Evolutionary conservation across 495 filamentous ascomycete species (phyloP).

Genomic region (Aspergillus funiculosus): DNA sequence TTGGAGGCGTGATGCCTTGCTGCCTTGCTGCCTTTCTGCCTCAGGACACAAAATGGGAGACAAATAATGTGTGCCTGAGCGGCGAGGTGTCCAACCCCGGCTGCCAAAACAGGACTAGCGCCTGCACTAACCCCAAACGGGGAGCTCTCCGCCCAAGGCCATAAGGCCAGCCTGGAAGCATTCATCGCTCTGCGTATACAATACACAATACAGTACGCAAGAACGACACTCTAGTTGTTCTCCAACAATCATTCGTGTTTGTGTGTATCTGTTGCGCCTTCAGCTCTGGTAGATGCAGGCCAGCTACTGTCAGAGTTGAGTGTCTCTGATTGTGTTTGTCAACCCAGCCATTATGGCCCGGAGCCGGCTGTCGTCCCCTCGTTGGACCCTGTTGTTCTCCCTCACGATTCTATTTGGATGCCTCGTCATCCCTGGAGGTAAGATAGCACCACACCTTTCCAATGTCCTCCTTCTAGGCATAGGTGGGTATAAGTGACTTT

Average conservation of each 20-base stretch:
- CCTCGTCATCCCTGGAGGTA: slow-evolving; percentile 37
- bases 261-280: slow-evolving; percentile 16
- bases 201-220: too few species aligned
- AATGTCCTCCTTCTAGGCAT: too few species aligned
- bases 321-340: slow-evolving; percentile 31
- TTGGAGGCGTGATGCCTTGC: slow-evolving; percentile 11
- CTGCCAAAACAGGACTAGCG: slow-evolving; percentile 15
- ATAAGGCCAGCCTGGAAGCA: slow-evolving; percentile 40
- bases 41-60: background rate
- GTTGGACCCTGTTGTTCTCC: slow-evolving; percentile 51
- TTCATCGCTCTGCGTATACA: background rate
- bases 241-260: too few species aligned
- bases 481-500: background rate
- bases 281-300: slow-evolving; percentile 35
- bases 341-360: slow-evolving; percentile 31
- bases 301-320: slow-evolving; percentile 32
- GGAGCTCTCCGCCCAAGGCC: slow-evolving; percentile 26
- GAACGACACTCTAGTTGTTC: too few species aligned
- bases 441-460: too few species aligned
- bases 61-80: slow-evolving; percentile 3
- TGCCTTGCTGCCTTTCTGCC: slow-evolving; percentile 16
- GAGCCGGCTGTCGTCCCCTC: slow-evolving; percentile 44
- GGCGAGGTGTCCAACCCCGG: slow-evolving; percentile 28
- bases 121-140: slow-evolving; percentile 11
- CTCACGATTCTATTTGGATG: slow-evolving; percentile 36